Conservation (phyloP, 1,139 yeast genomes). For the Suhomyces bribrorum region DNA sequence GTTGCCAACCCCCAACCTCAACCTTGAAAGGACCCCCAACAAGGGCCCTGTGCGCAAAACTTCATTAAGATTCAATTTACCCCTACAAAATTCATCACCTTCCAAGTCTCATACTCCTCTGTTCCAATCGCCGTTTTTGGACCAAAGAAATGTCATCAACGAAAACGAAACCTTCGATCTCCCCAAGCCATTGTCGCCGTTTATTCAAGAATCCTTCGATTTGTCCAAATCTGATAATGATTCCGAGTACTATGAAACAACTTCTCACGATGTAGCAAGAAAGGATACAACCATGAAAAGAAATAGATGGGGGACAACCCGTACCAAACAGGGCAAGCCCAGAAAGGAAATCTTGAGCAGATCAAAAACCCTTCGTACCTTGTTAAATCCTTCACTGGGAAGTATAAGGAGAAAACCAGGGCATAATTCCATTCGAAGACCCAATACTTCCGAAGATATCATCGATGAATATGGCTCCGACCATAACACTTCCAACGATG, state of each 20-base stretch:
- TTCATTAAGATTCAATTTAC: slow-evolving; percentile 14
- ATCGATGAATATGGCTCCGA: slow-evolving; percentile 26
- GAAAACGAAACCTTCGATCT: slow-evolving; percentile 25
- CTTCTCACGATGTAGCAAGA: slow-evolving; percentile 9
- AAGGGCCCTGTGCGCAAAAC: slow-evolving; percentile 9
- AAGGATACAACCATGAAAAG: slow-evolving; percentile 54
- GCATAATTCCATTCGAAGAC: slow-evolving; percentile 22
- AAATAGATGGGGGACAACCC: slow-evolving; percentile 88
- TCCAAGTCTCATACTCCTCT: slow-evolving; percentile 4
- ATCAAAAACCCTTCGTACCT: slow-evolving; percentile 45
- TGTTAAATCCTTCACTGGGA: slow-evolving; percentile 22
- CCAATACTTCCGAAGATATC: slow-evolving; percentile 27
- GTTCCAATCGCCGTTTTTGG: slow-evolving; percentile 29
- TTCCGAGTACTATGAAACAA: slow-evolving; percentile 12
- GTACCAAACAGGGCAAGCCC: slow-evolving; percentile 75
- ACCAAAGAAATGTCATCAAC: slow-evolving; percentile 20
- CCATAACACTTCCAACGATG: slow-evolving; percentile 20
- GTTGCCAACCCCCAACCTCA: slow-evolving; percentile 31
- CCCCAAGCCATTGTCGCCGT: slow-evolving; percentile 24
- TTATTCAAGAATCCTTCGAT: slow-evolving; percentile 17
- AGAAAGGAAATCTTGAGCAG: slow-evolving; percentile 44
- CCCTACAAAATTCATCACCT: slow-evolving; percentile 4
- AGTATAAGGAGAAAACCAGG: slow-evolving; percentile 9
- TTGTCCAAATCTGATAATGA: slow-evolving; percentile 10
- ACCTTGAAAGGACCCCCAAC: slow-evolving; percentile 3